Evolutionary conservation across 768 basidiomycete genomes (phyloP).

Genomic region (Suillus subluteus): DNA sequence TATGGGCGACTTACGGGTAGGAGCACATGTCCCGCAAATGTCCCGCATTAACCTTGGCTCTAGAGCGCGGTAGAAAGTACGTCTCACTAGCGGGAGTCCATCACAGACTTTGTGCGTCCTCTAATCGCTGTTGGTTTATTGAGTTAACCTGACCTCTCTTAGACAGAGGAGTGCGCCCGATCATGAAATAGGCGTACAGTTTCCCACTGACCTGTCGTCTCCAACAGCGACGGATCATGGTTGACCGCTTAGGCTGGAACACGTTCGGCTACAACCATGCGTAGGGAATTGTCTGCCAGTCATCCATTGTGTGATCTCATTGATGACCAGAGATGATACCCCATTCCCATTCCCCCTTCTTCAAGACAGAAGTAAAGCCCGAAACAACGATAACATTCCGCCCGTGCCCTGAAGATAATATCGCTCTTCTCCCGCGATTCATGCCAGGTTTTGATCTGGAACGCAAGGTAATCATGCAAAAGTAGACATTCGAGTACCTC

Average conservation of each 20-base stretch:
- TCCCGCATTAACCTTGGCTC: neutral
- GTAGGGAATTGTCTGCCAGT: neutral
- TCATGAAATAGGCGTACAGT: neutral
- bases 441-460: slow-evolving; percentile 9
- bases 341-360: neutral
- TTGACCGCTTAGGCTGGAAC: slow-evolving; percentile 10
- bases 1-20: slow-evolving; percentile 1
- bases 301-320: neutral
- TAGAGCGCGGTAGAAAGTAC: slow-evolving; percentile 12
- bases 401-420: neutral
- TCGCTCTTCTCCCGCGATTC: slow-evolving; percentile 4
- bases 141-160: neutral
- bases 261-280: neutral
- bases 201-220: neutral
- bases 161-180: slow-evolving; percentile 6
- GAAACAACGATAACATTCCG: neutral
- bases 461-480: slow-evolving; percentile 1
- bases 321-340: neutral
- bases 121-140: neutral
- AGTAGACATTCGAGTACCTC: neutral
- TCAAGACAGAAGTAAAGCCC: neutral
- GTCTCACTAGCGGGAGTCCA: slow-evolving; percentile 8
- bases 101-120: slow-evolving; percentile 8
- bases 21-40: neutral
- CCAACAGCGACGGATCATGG: slow-evolving; percentile 8